These are phyloP conservation scores for Plasmodium coatneyi DNA, from an alignment of 169 alveolate genomes.

Conservation along the genomic window DNA sequence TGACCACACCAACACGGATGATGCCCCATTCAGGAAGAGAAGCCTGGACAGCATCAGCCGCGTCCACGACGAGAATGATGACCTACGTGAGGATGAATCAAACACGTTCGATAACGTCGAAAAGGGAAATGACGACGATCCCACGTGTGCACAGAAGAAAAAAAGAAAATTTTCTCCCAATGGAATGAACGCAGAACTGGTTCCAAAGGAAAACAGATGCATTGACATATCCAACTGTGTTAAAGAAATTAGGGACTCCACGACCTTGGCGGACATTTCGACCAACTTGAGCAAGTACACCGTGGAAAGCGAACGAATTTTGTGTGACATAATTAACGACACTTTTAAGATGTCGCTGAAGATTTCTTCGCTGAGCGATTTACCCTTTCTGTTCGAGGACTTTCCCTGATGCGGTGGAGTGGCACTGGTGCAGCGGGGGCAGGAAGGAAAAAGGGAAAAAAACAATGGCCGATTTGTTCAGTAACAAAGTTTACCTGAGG, in stretches of 20 bases:
- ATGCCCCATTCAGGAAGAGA: not conserved
- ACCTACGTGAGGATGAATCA: slow-evolving; percentile 7
- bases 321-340: slow-evolving; percentile 60
- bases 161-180: slow-evolving; percentile 6
- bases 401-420: not conserved
- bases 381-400: slow-evolving; percentile 68
- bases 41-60: not conserved
- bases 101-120: not conserved
- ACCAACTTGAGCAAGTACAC: slow-evolving; percentile 48
- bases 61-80: not conserved
- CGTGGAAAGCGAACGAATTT: slow-evolving; percentile 37
- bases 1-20: not conserved
- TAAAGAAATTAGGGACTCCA: slow-evolving; percentile 30
- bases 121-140: slow-evolving; percentile 4
- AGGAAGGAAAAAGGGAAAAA: not conserved
- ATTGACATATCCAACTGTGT: slow-evolving; percentile 33
- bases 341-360: slow-evolving; percentile 53
- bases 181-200: not conserved
- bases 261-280: slow-evolving; percentile 36
- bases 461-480: not conserved
- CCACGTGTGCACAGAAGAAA: not conserved
- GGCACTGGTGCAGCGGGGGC: not conserved
- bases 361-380: slow-evolving; percentile 49
- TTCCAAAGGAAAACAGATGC: slow-evolving; percentile 9
- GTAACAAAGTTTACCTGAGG: not conserved